Evolutionary conservation across 768 basidiomycete genomes (phyloP).

Genomic region (Mycena albidolilacea): DNA sequence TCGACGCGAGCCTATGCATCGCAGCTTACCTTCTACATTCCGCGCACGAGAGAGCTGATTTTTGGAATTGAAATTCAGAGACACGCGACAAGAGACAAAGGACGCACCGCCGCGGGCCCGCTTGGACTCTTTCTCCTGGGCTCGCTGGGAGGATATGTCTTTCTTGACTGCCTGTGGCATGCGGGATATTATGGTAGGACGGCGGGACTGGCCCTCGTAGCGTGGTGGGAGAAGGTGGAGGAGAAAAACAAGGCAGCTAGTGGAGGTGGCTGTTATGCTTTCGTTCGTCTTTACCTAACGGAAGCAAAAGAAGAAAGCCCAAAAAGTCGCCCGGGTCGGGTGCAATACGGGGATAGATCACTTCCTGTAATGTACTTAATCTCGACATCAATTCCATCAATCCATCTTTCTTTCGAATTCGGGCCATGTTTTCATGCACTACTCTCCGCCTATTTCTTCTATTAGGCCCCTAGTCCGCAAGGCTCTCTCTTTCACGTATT

Average conservation of each 20-base stretch:
- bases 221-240: constrained; percentile 15
- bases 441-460: too few species aligned
- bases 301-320: neutral
- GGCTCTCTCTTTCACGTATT: too few species aligned
- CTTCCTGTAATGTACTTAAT: neutral
- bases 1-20: neutral
- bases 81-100: neutral
- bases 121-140: constrained; percentile 78
- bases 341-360: constrained; percentile 9
- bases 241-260: neutral
- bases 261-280: constrained; percentile 1
- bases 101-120: constrained; percentile 65
- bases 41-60: constrained; percentile 63
- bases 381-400: neutral
- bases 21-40: constrained; percentile 71
- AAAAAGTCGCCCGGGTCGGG: neutral
- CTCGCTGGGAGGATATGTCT: constrained; percentile 61
- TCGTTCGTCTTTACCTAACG: constrained; percentile 7
- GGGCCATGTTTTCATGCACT: neutral
- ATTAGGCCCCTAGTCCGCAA: too few species aligned
- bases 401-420: neutral
- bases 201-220: neutral
- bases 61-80: neutral
- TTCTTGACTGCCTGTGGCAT: constrained; percentile 70
- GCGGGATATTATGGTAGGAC: constrained; percentile 21